Evolutionary conservation across 2,329 filamentous ascomycete genomes (phyloP), one percentile per base, ranked within the genome.

Genomic region (Cercospora brassicicola): DNA sequence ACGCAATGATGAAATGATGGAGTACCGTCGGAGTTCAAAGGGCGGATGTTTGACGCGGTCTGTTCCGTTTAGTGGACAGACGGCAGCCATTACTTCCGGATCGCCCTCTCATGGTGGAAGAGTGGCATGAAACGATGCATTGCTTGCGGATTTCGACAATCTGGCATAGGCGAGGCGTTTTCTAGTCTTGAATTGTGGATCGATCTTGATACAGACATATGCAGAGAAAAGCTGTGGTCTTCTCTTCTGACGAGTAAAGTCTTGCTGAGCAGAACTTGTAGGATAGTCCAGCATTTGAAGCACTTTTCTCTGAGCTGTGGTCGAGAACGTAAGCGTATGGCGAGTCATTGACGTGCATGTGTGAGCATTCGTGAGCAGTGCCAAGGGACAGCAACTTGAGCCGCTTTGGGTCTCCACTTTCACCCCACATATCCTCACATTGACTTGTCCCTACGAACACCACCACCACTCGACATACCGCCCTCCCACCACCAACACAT

Each of bases 91-190:
- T 57, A 57, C 53, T 57, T 57, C 53, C 20, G 20, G 11, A 31
- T 57, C 53, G 30, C 53, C 48, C 20, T 39, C 51, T 7, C 15
- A 57, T 42, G 30, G 36, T 42, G 30, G 36, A 33, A 13, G 55
- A 39, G 31, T 42, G 62, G 39, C 62, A 59, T 51, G 63, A 62
- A 33, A 28, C 62, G 53, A 62, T 62, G 67, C 62, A 59, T 65
- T 66, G 59, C 67, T 31, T 59, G 65, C 65, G 36, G 23, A 57
- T 55, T 56, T 31, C 23, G 33, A 36, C 20, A 33, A 63, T 63
- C 33, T 67, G 62, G 51, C 67, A 68, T 68, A 59, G 63, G 67
- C 20, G 56, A 30, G 67, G 67, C 67, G 62, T 66, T 57, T 31
- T 26, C 53, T 57, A 30, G 26, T 57, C 26, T 57, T 57, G 11